Evolutionary conservation across 495 filamentous ascomycete genomes (phyloP).

Genomic region (Penicillium maclennaniae): DNA sequence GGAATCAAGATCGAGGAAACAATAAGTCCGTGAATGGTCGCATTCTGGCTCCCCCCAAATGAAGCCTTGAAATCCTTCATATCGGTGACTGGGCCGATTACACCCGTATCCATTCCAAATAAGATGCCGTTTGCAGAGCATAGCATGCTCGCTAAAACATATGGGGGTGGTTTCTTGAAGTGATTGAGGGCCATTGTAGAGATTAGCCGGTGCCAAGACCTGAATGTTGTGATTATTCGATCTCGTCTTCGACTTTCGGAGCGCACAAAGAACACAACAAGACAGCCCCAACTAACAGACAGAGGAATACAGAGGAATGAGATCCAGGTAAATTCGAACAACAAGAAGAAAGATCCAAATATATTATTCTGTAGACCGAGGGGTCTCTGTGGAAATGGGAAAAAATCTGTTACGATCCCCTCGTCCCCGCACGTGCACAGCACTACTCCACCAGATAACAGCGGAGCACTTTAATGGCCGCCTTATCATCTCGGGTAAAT

Average conservation of each 20-base stretch:
- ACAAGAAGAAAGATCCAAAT: too few relatives aligned
- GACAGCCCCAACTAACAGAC: too few relatives aligned
- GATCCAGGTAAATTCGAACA: too few relatives aligned
- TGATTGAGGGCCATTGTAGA: not conserved
- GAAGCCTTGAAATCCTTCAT: conserved; percentile 53
- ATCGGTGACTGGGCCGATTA: conserved; percentile 58
- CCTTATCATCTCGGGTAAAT: not conserved
- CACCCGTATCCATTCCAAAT: conserved; percentile 55
- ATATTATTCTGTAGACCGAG: too few relatives aligned
- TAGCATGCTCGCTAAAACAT: conserved; percentile 21
- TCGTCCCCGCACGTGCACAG: conserved; percentile 1
- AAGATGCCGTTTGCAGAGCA: conserved; percentile 22
- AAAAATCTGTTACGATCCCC: not conserved
- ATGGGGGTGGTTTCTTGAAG: conserved; percentile 14
- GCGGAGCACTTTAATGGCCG: not conserved
- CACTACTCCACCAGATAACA: conserved; percentile 5
- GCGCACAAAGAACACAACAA: too few relatives aligned
- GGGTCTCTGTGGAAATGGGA: too few relatives aligned
- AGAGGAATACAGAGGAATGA: too few relatives aligned
- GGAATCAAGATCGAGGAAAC: conserved; percentile 63
- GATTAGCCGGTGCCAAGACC: not conserved
- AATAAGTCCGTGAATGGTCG: conserved; percentile 54
- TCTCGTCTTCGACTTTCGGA: not conserved
- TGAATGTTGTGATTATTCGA: not conserved
- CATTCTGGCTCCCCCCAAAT: conserved; percentile 51